A percentile compares a stretch with the other conserved stretches of the same genome.
Evolutionary conservation across 1,139 yeast genomes (phyloP).

Genomic region (Saccharomycopsis hybrid): DNA sequence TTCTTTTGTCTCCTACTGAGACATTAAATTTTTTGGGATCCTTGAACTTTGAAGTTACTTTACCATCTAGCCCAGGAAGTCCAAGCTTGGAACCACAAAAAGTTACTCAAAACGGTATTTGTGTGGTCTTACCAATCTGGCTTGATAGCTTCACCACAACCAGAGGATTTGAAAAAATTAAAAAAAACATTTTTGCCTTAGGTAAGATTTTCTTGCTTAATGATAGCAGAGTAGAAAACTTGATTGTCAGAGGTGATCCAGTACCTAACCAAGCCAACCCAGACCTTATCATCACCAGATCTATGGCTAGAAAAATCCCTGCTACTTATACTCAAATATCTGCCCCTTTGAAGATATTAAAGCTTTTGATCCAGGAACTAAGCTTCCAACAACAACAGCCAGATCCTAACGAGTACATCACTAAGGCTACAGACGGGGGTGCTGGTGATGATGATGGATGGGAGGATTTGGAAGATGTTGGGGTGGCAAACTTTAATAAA

Average conservation of each 20-base stretch:
- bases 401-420: constrained; percentile 35
- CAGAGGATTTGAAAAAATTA: constrained; percentile 70
- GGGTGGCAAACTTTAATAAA: constrained; percentile 54
- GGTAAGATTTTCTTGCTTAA: constrained; percentile 54
- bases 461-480: constrained; percentile 74
- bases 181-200: constrained; percentile 65
- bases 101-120: constrained; percentile 35
- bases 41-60: constrained; percentile 33
- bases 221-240: constrained; percentile 44
- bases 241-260: constrained; percentile 72
- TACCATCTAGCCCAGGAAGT: constrained; percentile 25
- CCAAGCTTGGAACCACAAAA: not conserved
- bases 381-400: constrained; percentile 50
- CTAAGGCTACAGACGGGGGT: constrained; percentile 30
- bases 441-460: constrained; percentile 57
- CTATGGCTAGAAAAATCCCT: constrained; percentile 69
- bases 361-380: constrained; percentile 63
- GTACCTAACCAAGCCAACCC: constrained; percentile 50
- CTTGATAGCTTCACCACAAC: constrained; percentile 68
- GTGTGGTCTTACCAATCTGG: constrained; percentile 66
- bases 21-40: constrained; percentile 53
- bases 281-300: constrained; percentile 70
- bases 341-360: constrained; percentile 66
- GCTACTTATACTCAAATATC: constrained; percentile 58
- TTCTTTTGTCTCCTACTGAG: constrained; percentile 51